Evolutionary conservation across 2,329 filamentous ascomycete genomes (phyloP), one percentile per base, ranked within the genome.

Genomic region (Teratosphaeria gauchensis): DNA sequence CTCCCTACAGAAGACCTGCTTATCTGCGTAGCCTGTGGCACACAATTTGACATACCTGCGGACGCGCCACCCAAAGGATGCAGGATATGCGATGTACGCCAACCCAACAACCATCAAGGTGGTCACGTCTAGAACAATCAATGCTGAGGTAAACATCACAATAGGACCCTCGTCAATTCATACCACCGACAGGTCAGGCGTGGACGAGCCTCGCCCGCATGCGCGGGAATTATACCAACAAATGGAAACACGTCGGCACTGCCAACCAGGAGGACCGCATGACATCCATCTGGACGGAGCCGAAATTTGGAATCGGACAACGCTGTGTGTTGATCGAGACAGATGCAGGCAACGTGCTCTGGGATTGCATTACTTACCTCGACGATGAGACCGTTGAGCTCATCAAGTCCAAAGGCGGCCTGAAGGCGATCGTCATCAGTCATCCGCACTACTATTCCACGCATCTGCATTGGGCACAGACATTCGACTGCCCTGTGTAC

Each of bases 371-470:
- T 58, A 81, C 88, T 0, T 83, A 84, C 63, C 75, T 94, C 2
- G 87, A 92, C 69, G 73, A 80, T 1, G 78, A 79, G 3, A 92
- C 88, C 0, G 72, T 88, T 0, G 68, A 74, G 0, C 76, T 74
- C 55, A 83, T 92, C 65, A 77, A 80, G 5, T 69, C 68, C 0
- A 76, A 84, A 6, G 89, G 89, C 51, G 88, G 87, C 0, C 68
- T 95, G 12, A 76, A 76, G 35, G 88, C 86, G 0, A 91, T 94
- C 53, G 84, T 79, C 0, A 73, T 74, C 56, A 66, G 63, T 84
- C 64, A 95, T 73, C 90, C 90, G 56, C 90, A 95, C 70, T 95
- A 89, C 74, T 94, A 89, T 74, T 85, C 84, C 14, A 88, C 88
- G 3, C 86, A 90, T 70, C 72, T 88, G 0, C 82, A 87, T 64